These are phyloP conservation scores for Croton setiger DNA, from an alignment of 441 rosid genomes.

Conservation along the genomic window DNA sequence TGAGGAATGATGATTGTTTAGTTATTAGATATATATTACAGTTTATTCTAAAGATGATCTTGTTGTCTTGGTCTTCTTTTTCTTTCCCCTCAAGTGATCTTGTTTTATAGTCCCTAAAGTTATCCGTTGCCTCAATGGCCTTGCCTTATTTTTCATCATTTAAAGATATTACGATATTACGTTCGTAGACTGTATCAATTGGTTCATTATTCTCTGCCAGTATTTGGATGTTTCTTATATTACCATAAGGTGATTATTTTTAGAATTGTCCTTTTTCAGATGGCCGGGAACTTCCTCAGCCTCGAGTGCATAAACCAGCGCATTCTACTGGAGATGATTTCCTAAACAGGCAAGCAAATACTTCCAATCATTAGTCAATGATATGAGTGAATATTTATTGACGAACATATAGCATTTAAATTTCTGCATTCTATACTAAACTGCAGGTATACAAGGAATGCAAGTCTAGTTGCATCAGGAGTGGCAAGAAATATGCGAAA, in stretches of 20 bases:
- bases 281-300: conserved; percentile 29
- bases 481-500: conserved; percentile 64
- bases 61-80: not conserved
- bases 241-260: not conserved
- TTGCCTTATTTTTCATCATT: not conserved
- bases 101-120: not conserved
- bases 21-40: not conserved
- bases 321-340: conserved; percentile 48
- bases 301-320: conserved; percentile 36
- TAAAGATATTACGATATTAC: not conserved
- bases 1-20: not conserved
- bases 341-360: conserved; percentile 46
- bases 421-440: not conserved
- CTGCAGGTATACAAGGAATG: conserved; percentile 71
- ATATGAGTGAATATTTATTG: too few relatives aligned
- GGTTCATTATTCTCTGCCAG: not conserved
- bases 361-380: not conserved
- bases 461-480: conserved; percentile 68
- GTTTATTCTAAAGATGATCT: not conserved
- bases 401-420: conserved; percentile 1
- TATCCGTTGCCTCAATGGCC: not conserved
- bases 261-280: conserved; percentile 28
- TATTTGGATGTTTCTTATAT: not conserved
- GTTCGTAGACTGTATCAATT: not conserved
- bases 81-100: not conserved